Evolutionary conservation across 2,329 filamentous ascomycete genomes (phyloP).

Genomic region (Pseudopithomyces chartarum): DNA sequence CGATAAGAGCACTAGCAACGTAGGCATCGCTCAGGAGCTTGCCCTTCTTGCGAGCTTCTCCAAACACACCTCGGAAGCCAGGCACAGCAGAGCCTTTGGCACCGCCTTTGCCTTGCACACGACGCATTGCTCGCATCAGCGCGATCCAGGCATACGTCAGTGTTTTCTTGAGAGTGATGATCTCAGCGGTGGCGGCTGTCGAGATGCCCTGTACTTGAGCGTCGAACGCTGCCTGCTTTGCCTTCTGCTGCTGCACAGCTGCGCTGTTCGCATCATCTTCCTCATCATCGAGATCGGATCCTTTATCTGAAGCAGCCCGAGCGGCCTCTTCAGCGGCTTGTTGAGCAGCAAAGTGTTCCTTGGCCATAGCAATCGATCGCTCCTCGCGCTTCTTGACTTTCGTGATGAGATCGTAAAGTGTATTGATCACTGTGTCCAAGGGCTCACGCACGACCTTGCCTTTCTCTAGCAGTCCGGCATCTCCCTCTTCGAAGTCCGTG

Average conservation of each 20-base stretch:
- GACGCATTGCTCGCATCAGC: constrained; percentile 89
- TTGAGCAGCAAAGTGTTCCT: constrained; percentile 58
- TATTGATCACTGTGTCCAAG: constrained; percentile 80
- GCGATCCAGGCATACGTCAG: constrained; percentile 96
- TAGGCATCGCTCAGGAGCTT: constrained; percentile 94
- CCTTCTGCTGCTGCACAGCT: constrained; percentile 38
- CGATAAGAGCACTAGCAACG: constrained; percentile 87
- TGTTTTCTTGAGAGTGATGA: constrained; percentile 77
- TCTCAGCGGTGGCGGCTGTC: constrained; percentile 73
- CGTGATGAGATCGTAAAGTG: constrained; percentile 84
- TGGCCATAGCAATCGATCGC: constrained; percentile 61
- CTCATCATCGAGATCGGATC: constrained; percentile 51
- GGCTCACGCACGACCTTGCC: constrained; percentile 79
- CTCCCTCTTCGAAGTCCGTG: constrained; percentile 76
- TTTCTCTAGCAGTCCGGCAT: constrained; percentile 66
- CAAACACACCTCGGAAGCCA: constrained; percentile 86
- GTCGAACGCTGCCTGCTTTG: constrained; percentile 59
- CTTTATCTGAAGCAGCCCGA: constrained; percentile 44
- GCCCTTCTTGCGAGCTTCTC: constrained; percentile 83
- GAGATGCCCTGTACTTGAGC: constrained; percentile 62
- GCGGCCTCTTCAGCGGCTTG: constrained; percentile 49
- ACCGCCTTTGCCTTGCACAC: constrained; percentile 81
- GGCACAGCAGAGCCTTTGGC: constrained; percentile 60
- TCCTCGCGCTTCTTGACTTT: constrained; percentile 70
- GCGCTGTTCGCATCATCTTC: constrained; percentile 55